Conservation (phyloP, 148 eudicot genomes). For the Silene latifolia region DNA sequence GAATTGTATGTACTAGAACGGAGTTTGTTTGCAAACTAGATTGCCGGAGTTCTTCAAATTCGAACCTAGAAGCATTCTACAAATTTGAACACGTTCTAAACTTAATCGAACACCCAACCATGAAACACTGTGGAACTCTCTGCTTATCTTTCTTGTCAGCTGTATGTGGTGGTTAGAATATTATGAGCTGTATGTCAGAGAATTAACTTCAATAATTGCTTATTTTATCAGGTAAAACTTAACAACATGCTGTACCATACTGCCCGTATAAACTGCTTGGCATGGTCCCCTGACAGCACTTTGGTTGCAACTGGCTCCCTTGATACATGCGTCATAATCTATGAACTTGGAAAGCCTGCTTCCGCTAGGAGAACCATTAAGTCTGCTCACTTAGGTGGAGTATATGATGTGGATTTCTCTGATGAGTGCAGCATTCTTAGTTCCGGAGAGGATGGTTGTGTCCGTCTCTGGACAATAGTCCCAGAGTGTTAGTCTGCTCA, state of each 20-base stretch:
- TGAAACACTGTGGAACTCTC: neutral
- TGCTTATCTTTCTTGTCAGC: neutral
- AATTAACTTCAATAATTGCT: neutral
- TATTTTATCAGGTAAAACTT: conserved; percentile 65
- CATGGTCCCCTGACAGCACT: conserved; percentile 81
- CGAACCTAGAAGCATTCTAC: neutral
- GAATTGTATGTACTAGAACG: neutral
- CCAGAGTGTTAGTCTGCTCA: conserved; percentile 34
- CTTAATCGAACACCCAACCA: neutral
- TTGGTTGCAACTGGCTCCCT: conserved; percentile 93
- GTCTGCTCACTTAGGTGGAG: conserved; percentile 90
- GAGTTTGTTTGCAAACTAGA: neutral
- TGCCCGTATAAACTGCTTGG: conserved; percentile 82
- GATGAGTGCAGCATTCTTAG: conserved; percentile 67
- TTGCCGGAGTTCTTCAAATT: neutral
- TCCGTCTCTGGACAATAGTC: conserved; percentile 69
- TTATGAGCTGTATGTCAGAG: neutral
- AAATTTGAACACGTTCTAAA: too few relatives aligned
- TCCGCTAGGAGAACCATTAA: conserved; percentile 71
- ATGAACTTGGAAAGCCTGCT: conserved; percentile 72
- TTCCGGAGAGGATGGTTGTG: conserved; percentile 91
- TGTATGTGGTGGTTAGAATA: neutral
- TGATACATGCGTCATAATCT: conserved; percentile 73
- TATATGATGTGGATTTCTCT: conserved; percentile 69
- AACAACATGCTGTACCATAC: conserved; percentile 87